A percentile compares a stretch with the other conserved stretches of the same genome.
Conservation (phyloP, 148 eudicot genomes). For the Spergularia marina region DNA sequence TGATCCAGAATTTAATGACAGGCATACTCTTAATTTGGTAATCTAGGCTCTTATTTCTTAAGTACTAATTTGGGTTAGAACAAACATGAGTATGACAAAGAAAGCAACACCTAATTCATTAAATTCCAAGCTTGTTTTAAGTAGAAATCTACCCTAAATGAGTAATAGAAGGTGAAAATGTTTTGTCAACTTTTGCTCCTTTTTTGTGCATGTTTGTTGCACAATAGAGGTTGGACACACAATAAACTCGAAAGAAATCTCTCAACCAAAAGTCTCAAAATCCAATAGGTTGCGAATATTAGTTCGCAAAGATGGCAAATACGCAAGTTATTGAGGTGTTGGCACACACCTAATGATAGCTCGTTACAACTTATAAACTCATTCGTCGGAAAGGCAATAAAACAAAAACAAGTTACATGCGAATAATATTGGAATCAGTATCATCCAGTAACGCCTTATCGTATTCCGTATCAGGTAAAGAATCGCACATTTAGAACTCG, state of each 20-base stretch:
- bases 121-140: neutral
- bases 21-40: neutral
- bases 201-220: neutral
- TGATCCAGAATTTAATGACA: neutral
- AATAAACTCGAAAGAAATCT: neutral
- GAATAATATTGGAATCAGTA: too few relatives aligned
- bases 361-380: too few relatives aligned
- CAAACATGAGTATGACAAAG: neutral
- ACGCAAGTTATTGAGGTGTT: too few relatives aligned
- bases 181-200: neutral
- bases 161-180: neutral
- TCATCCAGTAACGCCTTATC: too few relatives aligned
- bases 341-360: too few relatives aligned
- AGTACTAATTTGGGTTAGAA: neutral
- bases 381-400: too few relatives aligned
- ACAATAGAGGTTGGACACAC: constrained; percentile 3
- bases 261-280: neutral
- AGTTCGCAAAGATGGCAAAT: too few relatives aligned
- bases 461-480: too few relatives aligned
- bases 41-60: too few relatives aligned
- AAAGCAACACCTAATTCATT: neutral
- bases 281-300: too few relatives aligned
- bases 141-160: too few relatives aligned
- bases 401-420: too few relatives aligned
- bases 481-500: neutral